These are phyloP conservation scores for Coniochaeta pulveracea DNA, from an alignment of 2,329 filamentous ascomycete genomes.

Conservation along the genomic window DNA sequence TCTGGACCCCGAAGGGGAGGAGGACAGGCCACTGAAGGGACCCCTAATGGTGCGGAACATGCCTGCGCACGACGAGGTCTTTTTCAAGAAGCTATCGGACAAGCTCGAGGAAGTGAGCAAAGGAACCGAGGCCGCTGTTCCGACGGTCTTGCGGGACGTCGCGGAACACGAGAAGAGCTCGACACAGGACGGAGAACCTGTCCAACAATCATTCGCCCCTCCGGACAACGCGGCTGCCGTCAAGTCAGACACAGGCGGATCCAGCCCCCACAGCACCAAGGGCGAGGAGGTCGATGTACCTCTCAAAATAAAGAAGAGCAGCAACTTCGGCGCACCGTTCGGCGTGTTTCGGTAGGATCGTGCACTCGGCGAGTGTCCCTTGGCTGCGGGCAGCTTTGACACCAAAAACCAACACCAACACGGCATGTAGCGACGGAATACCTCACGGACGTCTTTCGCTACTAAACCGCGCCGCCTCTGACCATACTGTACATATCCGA, in stretches of 20 bases:
- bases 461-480: no score
- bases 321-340: conserved; percentile 36
- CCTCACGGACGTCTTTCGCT: no score
- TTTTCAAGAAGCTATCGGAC: conserved; percentile 36
- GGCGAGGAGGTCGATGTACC: conserved; percentile 29
- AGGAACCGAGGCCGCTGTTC: conserved; percentile 29
- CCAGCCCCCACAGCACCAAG: conserved; percentile 14
- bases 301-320: conserved; percentile 30
- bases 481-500: no score
- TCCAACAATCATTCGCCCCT: no score
- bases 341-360: conserved; percentile 16
- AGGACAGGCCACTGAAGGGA: conserved; percentile 35
- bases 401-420: no score
- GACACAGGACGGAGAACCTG: conserved; percentile 1
- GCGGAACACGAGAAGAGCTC: conserved; percentile 5
- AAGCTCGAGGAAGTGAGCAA: conserved; percentile 39
- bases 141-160: conserved; percentile 25
- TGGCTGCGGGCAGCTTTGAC: conserved; percentile 1
- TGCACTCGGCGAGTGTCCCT: conserved; percentile 1
- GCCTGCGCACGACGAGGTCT: conserved; percentile 43
- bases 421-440: no score
- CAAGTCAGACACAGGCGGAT: conserved; percentile 13
- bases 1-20: conserved; percentile 21
- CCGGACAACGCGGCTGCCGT: conserved; percentile 5
- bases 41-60: conserved; percentile 44